Conservation (phyloP, 805 yeast genomes). For the Cyberlindnera americana region DNA sequence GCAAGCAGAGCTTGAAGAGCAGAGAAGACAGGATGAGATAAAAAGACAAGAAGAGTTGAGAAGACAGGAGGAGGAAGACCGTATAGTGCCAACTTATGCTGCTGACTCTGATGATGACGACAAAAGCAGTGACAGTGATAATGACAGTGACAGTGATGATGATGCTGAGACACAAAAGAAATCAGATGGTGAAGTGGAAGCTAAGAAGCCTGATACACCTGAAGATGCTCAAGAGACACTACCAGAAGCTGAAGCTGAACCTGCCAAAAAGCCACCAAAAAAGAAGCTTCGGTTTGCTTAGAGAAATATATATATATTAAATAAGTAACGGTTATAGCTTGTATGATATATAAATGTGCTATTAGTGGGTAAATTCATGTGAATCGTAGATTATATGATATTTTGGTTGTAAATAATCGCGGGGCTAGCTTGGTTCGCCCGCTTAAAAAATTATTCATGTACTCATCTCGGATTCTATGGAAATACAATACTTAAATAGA, state of each 20-base stretch:
- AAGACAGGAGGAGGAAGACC: slow-evolving; percentile 17
- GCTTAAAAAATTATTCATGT: slow-evolving; percentile 1
- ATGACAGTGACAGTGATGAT: slow-evolving; percentile 4
- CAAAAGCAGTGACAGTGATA: slow-evolving; percentile 8
- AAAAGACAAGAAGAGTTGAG: slow-evolving; percentile 12
- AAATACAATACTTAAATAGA: no score
- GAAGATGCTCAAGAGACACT: background rate
- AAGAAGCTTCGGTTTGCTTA: slow-evolving; percentile 14
- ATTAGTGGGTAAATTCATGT: no score
- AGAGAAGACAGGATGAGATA: slow-evolving; percentile 9
- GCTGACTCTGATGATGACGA: slow-evolving; percentile 12
- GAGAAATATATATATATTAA: background rate
- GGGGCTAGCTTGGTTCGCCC: no score
- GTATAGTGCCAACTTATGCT: slow-evolving; percentile 21
- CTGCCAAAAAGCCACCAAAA: slow-evolving; percentile 1
- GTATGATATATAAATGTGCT: no score
- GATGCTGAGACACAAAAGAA: slow-evolving; percentile 7
- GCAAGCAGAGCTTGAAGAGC: slow-evolving; percentile 16
- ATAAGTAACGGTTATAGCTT: no score
- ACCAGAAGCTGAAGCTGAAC: background rate
- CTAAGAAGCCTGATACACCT: background rate
- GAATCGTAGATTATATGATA: no score
- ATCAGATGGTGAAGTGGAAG: background rate
- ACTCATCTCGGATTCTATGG: no score
- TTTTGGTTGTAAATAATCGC: background rate